Percentiles rank a stretch among this genome's conserved stretches.
Conservation (phyloP, 176 grass and related monocot genomes). For the Tillandsia leiboldiana region DNA sequence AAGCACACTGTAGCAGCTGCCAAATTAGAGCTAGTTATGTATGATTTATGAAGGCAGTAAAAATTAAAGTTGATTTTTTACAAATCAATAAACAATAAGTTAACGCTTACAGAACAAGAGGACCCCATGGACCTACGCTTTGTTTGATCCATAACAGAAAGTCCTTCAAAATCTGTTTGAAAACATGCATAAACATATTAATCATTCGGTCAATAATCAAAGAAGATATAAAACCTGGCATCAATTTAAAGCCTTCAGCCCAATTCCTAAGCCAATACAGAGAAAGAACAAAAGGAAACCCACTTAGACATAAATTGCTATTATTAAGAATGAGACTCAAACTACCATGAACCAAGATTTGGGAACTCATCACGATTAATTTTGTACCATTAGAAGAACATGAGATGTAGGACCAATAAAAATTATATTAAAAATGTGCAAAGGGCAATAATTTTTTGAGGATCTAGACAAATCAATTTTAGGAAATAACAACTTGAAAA, state of each 20-base stretch:
- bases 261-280: not conserved
- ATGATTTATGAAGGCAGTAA: too few species aligned
- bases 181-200: not conserved
- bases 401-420: not conserved
- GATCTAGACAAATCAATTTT: too few species aligned
- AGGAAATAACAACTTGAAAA: too few species aligned
- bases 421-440: not conserved
- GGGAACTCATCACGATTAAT: too few species aligned
- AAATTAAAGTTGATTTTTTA: not conserved
- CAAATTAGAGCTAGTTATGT: slow-evolving; percentile 4
- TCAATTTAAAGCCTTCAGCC: not conserved
- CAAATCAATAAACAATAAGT: not conserved
- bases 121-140: slow-evolving; percentile 92
- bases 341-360: too few species aligned
- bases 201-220: slow-evolving; percentile 14
- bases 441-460: too few species aligned
- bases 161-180: slow-evolving; percentile 81
- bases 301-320: too few species aligned
- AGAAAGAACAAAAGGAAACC: not conserved
- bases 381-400: not conserved
- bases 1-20: too few species aligned
- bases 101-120: slow-evolving; percentile 85
- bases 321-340: too few species aligned
- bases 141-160: slow-evolving; percentile 95
- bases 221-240: slow-evolving; percentile 1